Evolutionary conservation across 345 rosid species (phyloP), one percentile per base, ranked within the genome.

Genomic region (Gossypium anomalum): DNA sequence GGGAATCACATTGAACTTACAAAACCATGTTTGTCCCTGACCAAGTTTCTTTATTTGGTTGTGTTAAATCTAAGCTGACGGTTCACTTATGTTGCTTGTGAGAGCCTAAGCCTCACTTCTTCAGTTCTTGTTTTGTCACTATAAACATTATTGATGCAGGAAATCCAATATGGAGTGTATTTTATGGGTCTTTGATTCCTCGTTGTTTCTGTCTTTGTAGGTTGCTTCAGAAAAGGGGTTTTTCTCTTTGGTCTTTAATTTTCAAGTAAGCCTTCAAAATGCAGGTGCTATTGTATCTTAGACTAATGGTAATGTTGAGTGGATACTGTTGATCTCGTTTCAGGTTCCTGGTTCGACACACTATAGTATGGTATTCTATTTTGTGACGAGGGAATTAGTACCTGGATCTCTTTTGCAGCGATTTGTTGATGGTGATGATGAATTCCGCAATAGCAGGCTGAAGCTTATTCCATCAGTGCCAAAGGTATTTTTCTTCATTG

Each of bases 401-500:
- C 83, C 89, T 2, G 94, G 97, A 45, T 92, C 98, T 4, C 97
- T 96, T 75, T 81, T 96, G 86, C 95, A 92, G 79, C 90, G 97
- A 10, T 96, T 96, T 81, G 92, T 96, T 75, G 94, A 93, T 78
- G 99, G 99, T 62, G 99, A 96, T 71, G 99, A 96, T 79, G 99
- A 93, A 77, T 96, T 96, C 75, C 90, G 98, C 38, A 96, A 96
- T 82, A 92, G 97, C 79, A 92, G 99, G 74, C 78, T 93, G 74
- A 96, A 96, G 87, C 99, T 96, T 78, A 92, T 96, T 79, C 99
- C 99, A 41, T 82, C 89, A 41, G 98, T 96, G 83, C 97, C 97
- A 14, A 93, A 96, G 97, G 98, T 93, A 79, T 75, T 74, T 53
- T 47, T 41, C 44, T 55, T 19, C 14, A n/a, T 20, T 62, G 7